Evolutionary conservation across 1,284 basidiomycete genomes (phyloP), one percentile per base, ranked within the genome.

Genomic region (Moesziomyces parantarcticus): DNA sequence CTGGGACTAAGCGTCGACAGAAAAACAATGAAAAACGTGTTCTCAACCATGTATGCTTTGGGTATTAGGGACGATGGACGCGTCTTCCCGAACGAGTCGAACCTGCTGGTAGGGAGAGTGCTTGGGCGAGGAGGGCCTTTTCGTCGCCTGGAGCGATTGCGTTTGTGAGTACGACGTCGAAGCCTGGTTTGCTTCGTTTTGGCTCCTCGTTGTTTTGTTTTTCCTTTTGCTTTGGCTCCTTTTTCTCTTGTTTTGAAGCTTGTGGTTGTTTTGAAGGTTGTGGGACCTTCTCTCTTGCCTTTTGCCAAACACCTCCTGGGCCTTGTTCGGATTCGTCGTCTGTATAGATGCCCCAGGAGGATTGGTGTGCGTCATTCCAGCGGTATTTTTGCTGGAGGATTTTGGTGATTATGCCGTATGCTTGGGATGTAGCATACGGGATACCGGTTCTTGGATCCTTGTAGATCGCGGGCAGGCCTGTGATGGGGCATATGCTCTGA

Each of bases 361-460:
- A 6, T 74, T 18, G 3, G 36, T 71, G n/a, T n/a, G n/a, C n/a
- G n/a, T n/a, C n/a, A n/a, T n/a, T n/a, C 75, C 76, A 79, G 14
- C 60, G n/a, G 50, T 49, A 81, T 22, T 45, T 50, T 21, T 92
- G 89, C 14, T 85, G 84, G 22, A 92, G 77, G 3, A 92, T 70
- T 44, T 84, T 85, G 5, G 88, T 89, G 40, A 93, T 84, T 2
- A 87, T 87, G 36, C 87, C 79, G 80, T 88, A 94, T 13, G 91
- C 91, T n/a, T 85, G 84, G 5, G 87, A 80, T 67, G 90, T 88
- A 3, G 92, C 91, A 80, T 89, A 94, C 0, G 92, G 91, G 3
- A 91, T 89, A 10, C 90, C 89, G 0, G 90, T 90, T 40, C 89
- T 86, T 4, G 92, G 92, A 79, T 94, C 92, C 39, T 88, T 82